A percentile compares a stretch with the other conserved stretches of the same genome.
phyloP scores from a whole-genome alignment of 345 rosid species.

The Cardiospermum halicacabum region DNA sequence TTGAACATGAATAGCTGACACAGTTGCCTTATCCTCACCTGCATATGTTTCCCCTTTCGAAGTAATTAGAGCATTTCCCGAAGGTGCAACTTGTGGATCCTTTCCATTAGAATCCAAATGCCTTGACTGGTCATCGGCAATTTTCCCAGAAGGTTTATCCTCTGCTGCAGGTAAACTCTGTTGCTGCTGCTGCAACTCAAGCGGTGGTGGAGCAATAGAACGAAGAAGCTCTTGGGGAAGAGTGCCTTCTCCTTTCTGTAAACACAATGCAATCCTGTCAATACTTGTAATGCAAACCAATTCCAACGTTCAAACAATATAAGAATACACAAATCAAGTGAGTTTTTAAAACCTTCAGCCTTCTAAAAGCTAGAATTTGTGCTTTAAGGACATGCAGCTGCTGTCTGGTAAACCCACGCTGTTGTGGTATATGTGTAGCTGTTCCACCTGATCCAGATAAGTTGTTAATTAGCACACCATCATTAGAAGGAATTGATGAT shows the following conservation, averaged over 20 bases:
- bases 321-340: slow-evolving; percentile 9
- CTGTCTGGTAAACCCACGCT: slow-evolving; percentile 82
- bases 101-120: slow-evolving; percentile 53
- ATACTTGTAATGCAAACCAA: slow-evolving; percentile 3
- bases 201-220: slow-evolving; percentile 87
- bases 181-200: slow-evolving; percentile 66
- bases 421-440: slow-evolving; percentile 51
- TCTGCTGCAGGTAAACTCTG: slow-evolving; percentile 46
- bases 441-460: slow-evolving; percentile 46
- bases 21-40: slow-evolving; percentile 57
- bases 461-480: slow-evolving; percentile 36
- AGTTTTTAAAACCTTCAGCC: slow-evolving; percentile 65
- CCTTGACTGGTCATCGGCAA: slow-evolving; percentile 54
- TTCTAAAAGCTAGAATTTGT: slow-evolving; percentile 92
- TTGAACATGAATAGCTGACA: slow-evolving; percentile 39
- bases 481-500: slow-evolving; percentile 44
- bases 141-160: slow-evolving; percentile 56
- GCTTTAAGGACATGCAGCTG: slow-evolving; percentile 98
- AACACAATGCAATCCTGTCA: slow-evolving; percentile 15
- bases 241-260: slow-evolving; percentile 88
- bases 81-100: slow-evolving; percentile 42
- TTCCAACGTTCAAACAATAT: neutral
- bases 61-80: slow-evolving; percentile 37
- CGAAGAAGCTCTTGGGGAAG: slow-evolving; percentile 93
- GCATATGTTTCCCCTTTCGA: slow-evolving; percentile 58